Evolutionary conservation across 1,284 basidiomycete species (phyloP), one percentile per base, ranked within the genome.

Genomic region (Mycena sp.): DNA sequence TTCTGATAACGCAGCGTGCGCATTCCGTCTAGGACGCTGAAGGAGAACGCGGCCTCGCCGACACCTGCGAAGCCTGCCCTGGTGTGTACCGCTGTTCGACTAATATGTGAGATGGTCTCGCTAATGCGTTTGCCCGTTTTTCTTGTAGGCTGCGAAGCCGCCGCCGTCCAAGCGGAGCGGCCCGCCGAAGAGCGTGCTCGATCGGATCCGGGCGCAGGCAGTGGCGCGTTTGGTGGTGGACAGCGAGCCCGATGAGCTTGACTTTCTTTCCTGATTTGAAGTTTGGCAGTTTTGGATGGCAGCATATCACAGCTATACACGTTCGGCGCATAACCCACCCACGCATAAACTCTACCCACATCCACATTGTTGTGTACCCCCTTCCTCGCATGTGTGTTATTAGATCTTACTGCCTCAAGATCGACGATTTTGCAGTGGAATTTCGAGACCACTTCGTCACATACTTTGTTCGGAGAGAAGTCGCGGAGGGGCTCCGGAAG

Each of bases 171-270:
- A 25, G 23, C 12, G 29, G 35, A 35, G 11, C 2, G 43, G 49
- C 5, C 57, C 57, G 21, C 62, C 62, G 35, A 59, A 64, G 41
- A 64, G 62, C 43, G 62, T 64, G 11, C 45, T 64, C 29, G 62
- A 64, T 19, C 28, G 56, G n/a, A 52, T 64, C 6, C 62, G 52
- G 1, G 45, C 45, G 0, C 50, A 54, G 28, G 30, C 50, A 10
- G 56, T 37, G 25, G 21, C 43, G 19, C 35, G 6, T 1, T 29
- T 50, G 2, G 35, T 46, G 4, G 48, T n/a, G 26, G 62, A 64
- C 10, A 32, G 41, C 11, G 62, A 59, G 43, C 62, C 62, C 10
- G 62, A 64, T 45, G 62, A 64, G 19, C 26, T 64, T 7, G 62
- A 64, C 16, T 64, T 59, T 25, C 40, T 64, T 16, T 64, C 62